A percentile compares a stretch with the other conserved stretches of the same genome.
Evolutionary conservation across 2,329 filamentous ascomycete species (phyloP).

Genomic region (Periconia sp.): DNA sequence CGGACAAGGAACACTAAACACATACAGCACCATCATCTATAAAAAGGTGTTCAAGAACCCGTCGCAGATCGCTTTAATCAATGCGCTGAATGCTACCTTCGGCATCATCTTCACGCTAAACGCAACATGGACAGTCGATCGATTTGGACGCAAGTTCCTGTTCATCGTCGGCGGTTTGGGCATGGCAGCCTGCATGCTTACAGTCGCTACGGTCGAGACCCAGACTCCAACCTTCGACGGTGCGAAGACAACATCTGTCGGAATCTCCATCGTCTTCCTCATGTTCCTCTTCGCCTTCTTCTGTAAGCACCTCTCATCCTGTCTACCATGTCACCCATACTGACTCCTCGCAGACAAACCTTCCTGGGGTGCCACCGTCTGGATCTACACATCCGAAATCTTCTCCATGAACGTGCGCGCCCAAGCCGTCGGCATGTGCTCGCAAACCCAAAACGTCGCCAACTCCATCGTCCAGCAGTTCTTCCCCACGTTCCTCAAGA

Average conservation of each 20-base stretch:
- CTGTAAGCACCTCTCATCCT: slow-evolving; percentile 48
- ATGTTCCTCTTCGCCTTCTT: slow-evolving; percentile 71
- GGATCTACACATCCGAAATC: slow-evolving; percentile 74
- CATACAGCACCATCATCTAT: slow-evolving; percentile 76
- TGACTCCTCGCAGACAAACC: slow-evolving; percentile 62
- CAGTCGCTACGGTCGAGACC: slow-evolving; percentile 64
- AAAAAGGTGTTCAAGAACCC: slow-evolving; percentile 68
- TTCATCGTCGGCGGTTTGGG: slow-evolving; percentile 72
- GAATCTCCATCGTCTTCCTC: slow-evolving; percentile 72
- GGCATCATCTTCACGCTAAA: slow-evolving; percentile 76
- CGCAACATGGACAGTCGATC: slow-evolving; percentile 74
- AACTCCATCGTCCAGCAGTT: slow-evolving; percentile 73
- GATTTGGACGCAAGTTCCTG: slow-evolving; percentile 73
- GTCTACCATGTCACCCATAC: slow-evolving; percentile 14
- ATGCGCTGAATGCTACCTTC: slow-evolving; percentile 75
- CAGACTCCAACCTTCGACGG: slow-evolving; percentile 62
- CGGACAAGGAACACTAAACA: slow-evolving; percentile 75
- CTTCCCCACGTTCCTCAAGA: slow-evolving; percentile 70
- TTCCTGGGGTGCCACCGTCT: slow-evolving; percentile 72
- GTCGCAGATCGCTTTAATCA: slow-evolving; percentile 71
- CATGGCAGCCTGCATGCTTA: slow-evolving; percentile 74
- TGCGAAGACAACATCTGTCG: slow-evolving; percentile 64
- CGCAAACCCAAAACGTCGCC: slow-evolving; percentile 64
- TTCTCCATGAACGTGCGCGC: slow-evolving; percentile 76
- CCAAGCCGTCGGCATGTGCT: slow-evolving; percentile 72